Percentiles rank a stretch among this genome's conserved stretches.
These are phyloP conservation scores for Alternaria atra DNA, from an alignment of 2,329 filamentous ascomycete genomes.

Conservation along the genomic window DNA sequence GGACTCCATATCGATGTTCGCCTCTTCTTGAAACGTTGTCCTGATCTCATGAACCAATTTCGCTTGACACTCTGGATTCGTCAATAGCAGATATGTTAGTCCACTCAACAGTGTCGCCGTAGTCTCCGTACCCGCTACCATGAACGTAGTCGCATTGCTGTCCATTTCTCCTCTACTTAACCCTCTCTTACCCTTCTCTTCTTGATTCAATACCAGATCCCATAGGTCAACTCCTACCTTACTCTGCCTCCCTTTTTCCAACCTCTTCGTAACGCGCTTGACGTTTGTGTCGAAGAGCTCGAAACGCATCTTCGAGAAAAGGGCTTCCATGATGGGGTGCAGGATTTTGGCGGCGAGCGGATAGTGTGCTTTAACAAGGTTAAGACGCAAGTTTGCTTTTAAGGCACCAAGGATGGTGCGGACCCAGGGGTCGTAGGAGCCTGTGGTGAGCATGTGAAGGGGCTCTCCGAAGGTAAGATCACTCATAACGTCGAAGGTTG, in stretches of 20 bases:
- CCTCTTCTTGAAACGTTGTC: slow-evolving; percentile 18
- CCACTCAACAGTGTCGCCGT: slow-evolving; percentile 46
- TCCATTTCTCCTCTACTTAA: not conserved
- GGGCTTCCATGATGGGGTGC: too few relatives aligned
- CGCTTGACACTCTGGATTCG: slow-evolving; percentile 18
- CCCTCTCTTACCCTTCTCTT: slow-evolving; percentile 23
- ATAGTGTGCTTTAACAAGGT: not conserved
- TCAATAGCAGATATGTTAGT: slow-evolving; percentile 44
- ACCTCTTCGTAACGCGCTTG: too few relatives aligned
- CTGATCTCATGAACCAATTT: slow-evolving; percentile 22
- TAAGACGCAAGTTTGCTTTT: not conserved
- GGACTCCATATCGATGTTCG: slow-evolving; percentile 30
- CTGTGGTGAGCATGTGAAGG: slow-evolving; percentile 34
- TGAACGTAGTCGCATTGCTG: slow-evolving; percentile 31
- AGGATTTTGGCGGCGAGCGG: not conserved
- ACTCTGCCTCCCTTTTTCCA: not conserved
- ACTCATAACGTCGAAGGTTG: slow-evolving; percentile 45
- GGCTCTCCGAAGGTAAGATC: slow-evolving; percentile 44
- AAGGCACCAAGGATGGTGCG: not conserved
- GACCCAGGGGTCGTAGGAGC: slow-evolving; percentile 25
- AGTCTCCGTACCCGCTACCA: slow-evolving; percentile 42
- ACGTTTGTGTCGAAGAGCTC: too few relatives aligned
- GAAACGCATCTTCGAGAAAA: too few relatives aligned
- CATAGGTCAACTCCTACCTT: not conserved
- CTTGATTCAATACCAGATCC: slow-evolving; percentile 45